Evolutionary conservation across 73 alveolate genomes (phyloP).

Genomic region (Paramecium tetraurelia): DNA sequence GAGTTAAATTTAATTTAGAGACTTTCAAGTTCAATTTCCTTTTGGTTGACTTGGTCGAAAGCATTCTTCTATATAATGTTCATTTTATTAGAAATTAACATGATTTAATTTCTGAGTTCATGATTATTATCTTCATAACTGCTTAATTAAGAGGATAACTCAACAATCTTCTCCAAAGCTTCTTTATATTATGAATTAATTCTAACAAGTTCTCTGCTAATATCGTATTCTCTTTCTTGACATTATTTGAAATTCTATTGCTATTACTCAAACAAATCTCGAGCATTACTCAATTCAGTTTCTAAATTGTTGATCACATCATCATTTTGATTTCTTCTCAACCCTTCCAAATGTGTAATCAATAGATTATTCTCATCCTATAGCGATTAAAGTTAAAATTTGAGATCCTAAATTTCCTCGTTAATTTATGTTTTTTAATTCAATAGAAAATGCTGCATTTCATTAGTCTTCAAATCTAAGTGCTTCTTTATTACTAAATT

Average conservation of each 20-base stretch:
- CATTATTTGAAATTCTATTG: neutral
- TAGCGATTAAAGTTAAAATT: neutral
- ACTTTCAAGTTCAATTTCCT: neutral
- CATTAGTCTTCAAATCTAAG: neutral
- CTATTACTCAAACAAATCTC: neutral
- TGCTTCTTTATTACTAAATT: neutral
- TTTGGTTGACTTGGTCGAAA: neutral
- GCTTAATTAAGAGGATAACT: neutral
- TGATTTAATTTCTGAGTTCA: neutral
- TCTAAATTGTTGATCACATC: neutral
- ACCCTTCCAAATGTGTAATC: constrained; percentile 6
- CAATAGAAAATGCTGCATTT: neutral
- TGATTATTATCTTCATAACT: neutral
- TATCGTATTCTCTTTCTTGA: constrained; percentile 3
- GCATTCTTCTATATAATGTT: neutral
- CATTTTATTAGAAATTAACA: neutral
- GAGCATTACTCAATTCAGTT: neutral
- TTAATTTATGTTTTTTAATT: neutral
- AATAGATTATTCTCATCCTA: constrained; percentile 26
- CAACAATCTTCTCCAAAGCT: neutral
- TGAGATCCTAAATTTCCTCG: neutral
- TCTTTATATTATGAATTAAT: neutral
- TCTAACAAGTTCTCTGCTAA: neutral
- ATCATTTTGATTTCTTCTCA: neutral
- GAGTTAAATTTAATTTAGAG: neutral